These are phyloP conservation scores for Cordyceps cateniannulata DNA, from an alignment of 2,329 filamentous ascomycete species.

Conservation along the genomic window DNA sequence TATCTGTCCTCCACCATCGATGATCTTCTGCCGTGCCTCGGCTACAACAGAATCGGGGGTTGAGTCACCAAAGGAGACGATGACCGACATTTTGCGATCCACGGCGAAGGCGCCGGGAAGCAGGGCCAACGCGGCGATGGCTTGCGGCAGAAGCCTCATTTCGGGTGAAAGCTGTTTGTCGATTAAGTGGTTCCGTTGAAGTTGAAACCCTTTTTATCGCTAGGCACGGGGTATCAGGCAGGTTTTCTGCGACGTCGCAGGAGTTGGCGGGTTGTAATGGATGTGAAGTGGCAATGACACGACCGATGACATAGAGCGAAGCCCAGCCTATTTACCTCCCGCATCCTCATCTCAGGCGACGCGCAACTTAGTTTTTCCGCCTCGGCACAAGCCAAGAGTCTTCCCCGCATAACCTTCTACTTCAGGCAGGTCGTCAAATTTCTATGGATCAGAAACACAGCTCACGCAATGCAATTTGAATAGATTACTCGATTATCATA, in stretches of 20 bases:
- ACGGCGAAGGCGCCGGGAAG: constrained; percentile 55
- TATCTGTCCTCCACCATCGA: constrained; percentile 65
- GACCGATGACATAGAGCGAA: not conserved
- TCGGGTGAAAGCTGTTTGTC: constrained; percentile 24
- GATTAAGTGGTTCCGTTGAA: not conserved
- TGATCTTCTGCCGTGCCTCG: constrained; percentile 65
- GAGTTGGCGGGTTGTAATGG: not conserved
- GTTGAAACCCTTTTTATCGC: not conserved
- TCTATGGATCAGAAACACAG: too few relatives aligned
- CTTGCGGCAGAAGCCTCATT: constrained; percentile 57
- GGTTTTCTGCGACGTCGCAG: not conserved
- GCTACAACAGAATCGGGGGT: constrained; percentile 58
- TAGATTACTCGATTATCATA: not conserved
- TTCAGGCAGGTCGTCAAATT: not conserved
- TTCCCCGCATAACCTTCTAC: not conserved
- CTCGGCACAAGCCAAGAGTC: not conserved
- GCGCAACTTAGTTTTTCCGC: not conserved
- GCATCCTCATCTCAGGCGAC: not conserved
- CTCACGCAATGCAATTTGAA: not conserved
- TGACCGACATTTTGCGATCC: constrained; percentile 63
- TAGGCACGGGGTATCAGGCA: not conserved
- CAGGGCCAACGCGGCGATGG: constrained; percentile 51
- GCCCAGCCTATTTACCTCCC: too few relatives aligned
- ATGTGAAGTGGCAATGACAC: not conserved
- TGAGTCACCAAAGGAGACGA: constrained; percentile 69